Evolutionary conservation across 2,329 filamentous ascomycete species (phyloP).

Genomic region (Beauveria medogensis): DNA sequence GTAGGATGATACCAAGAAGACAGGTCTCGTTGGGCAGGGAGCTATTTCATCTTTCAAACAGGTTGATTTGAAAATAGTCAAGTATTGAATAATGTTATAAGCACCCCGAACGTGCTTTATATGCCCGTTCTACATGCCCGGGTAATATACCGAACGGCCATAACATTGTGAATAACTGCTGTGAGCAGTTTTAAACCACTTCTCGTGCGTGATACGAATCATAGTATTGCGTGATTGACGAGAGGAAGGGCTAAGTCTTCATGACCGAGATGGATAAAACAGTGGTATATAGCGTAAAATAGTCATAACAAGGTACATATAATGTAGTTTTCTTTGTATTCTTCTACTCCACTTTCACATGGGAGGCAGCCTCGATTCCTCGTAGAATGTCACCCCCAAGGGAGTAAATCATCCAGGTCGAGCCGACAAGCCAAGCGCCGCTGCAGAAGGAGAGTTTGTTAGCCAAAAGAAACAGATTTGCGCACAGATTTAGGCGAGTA

Average conservation of each 20-base stretch:
- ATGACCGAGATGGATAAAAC: not conserved
- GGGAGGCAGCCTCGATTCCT: constrained; percentile 33
- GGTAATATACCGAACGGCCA: no score
- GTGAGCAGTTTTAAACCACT: no score
- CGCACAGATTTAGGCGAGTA: not conserved
- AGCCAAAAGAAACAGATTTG: not conserved
- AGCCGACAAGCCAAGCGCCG: constrained; percentile 46
- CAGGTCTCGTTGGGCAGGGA: not conserved
- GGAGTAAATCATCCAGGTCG: constrained; percentile 42
- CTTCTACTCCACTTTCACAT: constrained; percentile 33
- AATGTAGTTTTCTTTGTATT: constrained; percentile 1
- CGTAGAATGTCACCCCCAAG: constrained; percentile 42
- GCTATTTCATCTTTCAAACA: not conserved
- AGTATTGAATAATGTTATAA: no score
- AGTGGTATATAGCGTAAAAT: constrained; percentile 6
- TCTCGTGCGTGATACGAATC: no score
- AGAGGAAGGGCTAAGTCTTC: no score
- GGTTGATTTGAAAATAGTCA: not conserved
- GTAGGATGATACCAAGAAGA: constrained; percentile 2
- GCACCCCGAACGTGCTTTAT: no score
- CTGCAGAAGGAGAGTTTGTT: constrained; percentile 24
- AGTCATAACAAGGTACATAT: constrained; percentile 7
- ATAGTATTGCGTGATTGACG: no score
- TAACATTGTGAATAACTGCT: no score
- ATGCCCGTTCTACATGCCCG: no score